Conservation (phyloP, 495 filamentous ascomycete genomes). For the Penicillium pulvis region DNA sequence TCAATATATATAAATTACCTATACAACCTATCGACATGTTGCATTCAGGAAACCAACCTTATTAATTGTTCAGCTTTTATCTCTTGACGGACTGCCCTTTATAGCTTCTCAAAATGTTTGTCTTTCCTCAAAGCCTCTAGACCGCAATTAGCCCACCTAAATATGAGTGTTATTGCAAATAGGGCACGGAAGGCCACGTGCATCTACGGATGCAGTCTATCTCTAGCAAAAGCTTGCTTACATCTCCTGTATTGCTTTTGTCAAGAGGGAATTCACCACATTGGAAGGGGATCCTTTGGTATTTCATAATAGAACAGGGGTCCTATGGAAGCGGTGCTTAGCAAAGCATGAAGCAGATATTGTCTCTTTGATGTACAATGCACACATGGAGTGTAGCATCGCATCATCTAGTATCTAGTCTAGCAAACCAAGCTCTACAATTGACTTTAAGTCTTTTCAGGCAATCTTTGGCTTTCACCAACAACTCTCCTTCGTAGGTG, state of each 20-base stretch:
- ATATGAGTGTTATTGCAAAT: not conserved
- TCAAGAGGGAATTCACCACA: not conserved
- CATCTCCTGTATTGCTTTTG: not conserved
- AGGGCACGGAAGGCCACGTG: not conserved
- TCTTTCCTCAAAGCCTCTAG: not conserved
- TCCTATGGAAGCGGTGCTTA: not conserved
- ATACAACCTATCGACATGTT: no score
- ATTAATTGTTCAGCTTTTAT: no score
- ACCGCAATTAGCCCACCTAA: no score
- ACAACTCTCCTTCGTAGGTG: no score
- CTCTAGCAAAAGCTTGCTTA: not conserved
- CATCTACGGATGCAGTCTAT: not conserved
- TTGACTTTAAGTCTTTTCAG: not conserved
- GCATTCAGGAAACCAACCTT: no score
- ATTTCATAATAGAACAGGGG: no score
- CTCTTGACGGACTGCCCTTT: not conserved
- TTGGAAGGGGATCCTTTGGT: no score
- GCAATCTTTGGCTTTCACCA: not conserved
- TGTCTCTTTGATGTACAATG: not conserved
- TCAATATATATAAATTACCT: no score
- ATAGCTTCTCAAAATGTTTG: not conserved
- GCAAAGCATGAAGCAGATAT: not conserved
- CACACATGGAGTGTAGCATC: not conserved
- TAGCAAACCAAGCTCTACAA: not conserved
- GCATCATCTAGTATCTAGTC: not conserved